Evolutionary conservation across 2,329 filamentous ascomycete genomes (phyloP), one percentile per base, ranked within the genome.

Genomic region (Hypoxylon rubiginosum): DNA sequence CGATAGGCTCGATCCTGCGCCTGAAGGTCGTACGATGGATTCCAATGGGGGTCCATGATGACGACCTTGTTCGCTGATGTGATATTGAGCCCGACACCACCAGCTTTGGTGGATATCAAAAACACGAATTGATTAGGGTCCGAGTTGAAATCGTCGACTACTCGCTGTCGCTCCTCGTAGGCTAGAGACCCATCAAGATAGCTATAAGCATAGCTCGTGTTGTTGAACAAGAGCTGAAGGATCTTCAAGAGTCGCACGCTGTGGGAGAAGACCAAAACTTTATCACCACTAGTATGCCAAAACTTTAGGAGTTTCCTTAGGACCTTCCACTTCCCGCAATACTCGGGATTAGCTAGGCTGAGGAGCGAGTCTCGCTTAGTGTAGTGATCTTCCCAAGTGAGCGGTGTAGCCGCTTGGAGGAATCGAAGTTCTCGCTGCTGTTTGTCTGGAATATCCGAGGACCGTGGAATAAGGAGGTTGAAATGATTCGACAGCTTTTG

Each of bases 51-150:
- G 76, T 98, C 96, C 51, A 98, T 90, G 36, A 99, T 93, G 43
- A 99, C 95, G 0, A 99, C 96, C 80, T 98, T 98, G 80, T 99
- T 99, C 1, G 96, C 96, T 1, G 93, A 96, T 0, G 95, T 97
- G 75, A 99, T 98, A 76, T 99, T 99, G 28, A 99, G 84, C 0
- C 96, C 96, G 0, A 97, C 92, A 4, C 96, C 96, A 24, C 96
- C 96, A 2, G 96, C 94, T 75, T 92, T 93, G 6, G 96, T 97
- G 21, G 92, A 97, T 73, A 99, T 97, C 19, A 99, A 84, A 73
- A 99, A 99, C 4, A 97, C 94, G 74, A 99, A 99, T 74, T 96
- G 93, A 3, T 84, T 85, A 0, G 93, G 88, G 74, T 97, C 91
- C 0, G 92, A 88, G 77, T 99, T 99, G 86, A 97, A 99, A 51